Base-by-base conservation (phyloP, 2,329 filamentous ascomycete genomes). In the Raffaelea deltoideospora region DNA sequence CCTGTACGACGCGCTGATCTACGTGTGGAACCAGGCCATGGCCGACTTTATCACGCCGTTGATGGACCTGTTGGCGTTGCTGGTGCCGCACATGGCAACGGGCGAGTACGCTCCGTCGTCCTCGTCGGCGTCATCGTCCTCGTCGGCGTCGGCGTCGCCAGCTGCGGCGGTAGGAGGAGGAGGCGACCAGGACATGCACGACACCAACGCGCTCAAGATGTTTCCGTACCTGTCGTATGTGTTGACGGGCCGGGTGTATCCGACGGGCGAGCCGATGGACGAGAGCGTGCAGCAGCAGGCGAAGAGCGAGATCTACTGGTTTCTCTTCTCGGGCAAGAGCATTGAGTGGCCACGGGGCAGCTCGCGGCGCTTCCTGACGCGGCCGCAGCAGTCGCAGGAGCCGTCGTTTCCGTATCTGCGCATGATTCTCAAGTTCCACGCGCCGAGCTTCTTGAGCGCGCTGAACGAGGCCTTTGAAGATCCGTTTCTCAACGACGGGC, bases 401-500 rank as follows among this genome's bases (percentile, higher is more conserved):
- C 79, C 80, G 1, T 76, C 83, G 0, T 96, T 94, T 50, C 81
- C 85, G 1, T 88, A 92, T 50, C 67, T 98, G 14, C 74, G 80
- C 30, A 70, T 85, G 47, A 76, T 98, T 33, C 68, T 98, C 32
- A 77, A 82, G 43, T 94, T 92, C 46, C 86, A 96, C 54, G 77
- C 87, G 0, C 75, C 86, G 2, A 95, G 84, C 54, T 93, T 96
- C 47, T 70, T 98, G 60, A 96, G 87, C 53, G 84, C 88, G 48
- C 62, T 98, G 29, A 98, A 98, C 47, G 92, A 98, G 56, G 90
- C 88, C 1, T 98, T 98, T 48, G 90, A 98, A 53, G 88, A 98
- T 50, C 68, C 78, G 0, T 98, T 94, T 48, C 61, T 98, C 38
- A 98, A 98, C 48, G 82, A 87, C 43, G 71, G 76, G 8, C 67